Evolutionary conservation across 768 basidiomycete genomes (phyloP).

Genomic region (Pholiota microspora): DNA sequence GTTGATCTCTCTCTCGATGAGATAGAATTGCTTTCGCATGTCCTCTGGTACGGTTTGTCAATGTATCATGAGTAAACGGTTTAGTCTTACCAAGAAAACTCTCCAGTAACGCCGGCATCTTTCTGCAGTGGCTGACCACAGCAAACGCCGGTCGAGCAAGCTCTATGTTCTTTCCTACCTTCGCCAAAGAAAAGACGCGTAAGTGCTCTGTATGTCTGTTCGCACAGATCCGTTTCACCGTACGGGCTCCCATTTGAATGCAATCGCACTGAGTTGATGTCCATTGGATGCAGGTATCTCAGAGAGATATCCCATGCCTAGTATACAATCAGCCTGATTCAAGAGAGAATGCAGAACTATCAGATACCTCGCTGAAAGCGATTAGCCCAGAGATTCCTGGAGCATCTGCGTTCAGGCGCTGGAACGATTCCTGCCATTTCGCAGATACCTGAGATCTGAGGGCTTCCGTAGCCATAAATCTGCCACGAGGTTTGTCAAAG

Average conservation of each 20-base stretch:
- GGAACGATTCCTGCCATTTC: constrained; percentile 72
- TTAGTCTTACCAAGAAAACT: constrained; percentile 62
- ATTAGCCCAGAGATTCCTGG: constrained; percentile 66
- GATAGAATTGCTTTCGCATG: constrained; percentile 53
- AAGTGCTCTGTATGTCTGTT: neutral
- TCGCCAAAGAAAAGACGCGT: constrained; percentile 2
- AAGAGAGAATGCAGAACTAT: neutral
- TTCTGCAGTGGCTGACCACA: constrained; percentile 53
- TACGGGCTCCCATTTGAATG: constrained; percentile 8
- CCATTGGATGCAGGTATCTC: constrained; percentile 52
- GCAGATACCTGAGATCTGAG: constrained; percentile 63
- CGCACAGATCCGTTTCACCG: constrained; percentile 6
- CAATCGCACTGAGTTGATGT: constrained; percentile 33
- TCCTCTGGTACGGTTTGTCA: constrained; percentile 43
- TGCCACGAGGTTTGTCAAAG: no score
- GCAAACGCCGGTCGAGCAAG: constrained; percentile 56
- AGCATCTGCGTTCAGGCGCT: constrained; percentile 55
- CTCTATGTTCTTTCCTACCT: constrained; percentile 39
- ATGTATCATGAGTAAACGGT: neutral
- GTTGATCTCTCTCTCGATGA: constrained; percentile 61
- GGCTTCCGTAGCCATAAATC: constrained; percentile 55
- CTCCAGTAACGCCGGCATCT: constrained; percentile 65
- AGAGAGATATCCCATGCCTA: constrained; percentile 63
- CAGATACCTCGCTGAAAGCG: constrained; percentile 57
- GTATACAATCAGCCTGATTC: neutral